Evolutionary conservation across 805 yeast genomes (phyloP), one percentile per base, ranked within the genome.

Genomic region (Jamesozyma spencerorum): DNA sequence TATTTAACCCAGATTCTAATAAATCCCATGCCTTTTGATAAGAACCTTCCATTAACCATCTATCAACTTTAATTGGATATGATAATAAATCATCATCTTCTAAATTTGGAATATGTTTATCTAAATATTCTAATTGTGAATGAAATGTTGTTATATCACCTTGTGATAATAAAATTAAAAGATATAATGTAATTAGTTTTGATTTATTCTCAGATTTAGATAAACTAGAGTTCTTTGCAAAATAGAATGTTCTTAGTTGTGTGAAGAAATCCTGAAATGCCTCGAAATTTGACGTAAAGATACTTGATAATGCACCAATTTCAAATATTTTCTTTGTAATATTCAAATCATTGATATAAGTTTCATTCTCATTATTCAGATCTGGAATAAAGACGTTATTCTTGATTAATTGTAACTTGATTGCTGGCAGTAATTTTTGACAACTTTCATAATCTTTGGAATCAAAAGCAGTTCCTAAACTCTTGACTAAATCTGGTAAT

Each of bases 1-100:
- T 77, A 34, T 54, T 58, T 39, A 47, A 50, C 6, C 58, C 66
- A 41, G 48, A 50, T 51, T 53, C 56, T 65, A 83, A 71, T 41
- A 84, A 71, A 50, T 76, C 80, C 82, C 92, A 84, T 35, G 88
- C 90, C 62, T 85, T 85, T 62, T 86, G 92, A 63, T 88, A 92
- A 48, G 90, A 83, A 33, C 98, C 98, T 65, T 92, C 97, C 81
- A 90, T 86, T 49, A 92, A 74, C 82, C 94, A 85, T 49, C 85
- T 79, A 61, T 92, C 97, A 52, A 92, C 77, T 50, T 79, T 79
- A 40, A 90, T 79, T 18, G 97, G 97, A 59, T 87, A 87, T 36
- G 77, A 74, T 50, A 90, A 68, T 58, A 72, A 85, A 49, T 72
- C 68, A 58, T 85, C 95, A 28, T 71, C 68, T 50, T 85, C 90